phyloP scores from a whole-genome alignment of 192 early-diverging fungal species.

The Funneliformis mosseae region DNA sequence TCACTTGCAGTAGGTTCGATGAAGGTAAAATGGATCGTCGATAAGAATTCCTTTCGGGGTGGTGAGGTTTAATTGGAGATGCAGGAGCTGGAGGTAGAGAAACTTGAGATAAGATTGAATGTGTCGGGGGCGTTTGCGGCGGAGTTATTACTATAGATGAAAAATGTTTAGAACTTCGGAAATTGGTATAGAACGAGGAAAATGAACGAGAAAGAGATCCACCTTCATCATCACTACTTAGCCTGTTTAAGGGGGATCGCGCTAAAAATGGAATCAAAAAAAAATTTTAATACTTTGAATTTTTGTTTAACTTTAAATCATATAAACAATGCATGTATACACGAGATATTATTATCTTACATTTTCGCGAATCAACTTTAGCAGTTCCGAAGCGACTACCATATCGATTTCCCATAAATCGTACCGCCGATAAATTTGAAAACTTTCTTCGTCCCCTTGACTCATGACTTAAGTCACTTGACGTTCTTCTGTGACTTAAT shows the following conservation, averaged over 20 bases:
- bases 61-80: too few species aligned
- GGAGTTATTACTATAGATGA: not conserved
- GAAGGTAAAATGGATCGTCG: slow-evolving; percentile 15
- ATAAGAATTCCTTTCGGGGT: not conserved
- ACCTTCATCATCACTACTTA: slow-evolving; percentile 3
- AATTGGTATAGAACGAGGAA: not conserved
- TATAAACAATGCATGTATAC: not conserved
- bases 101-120: not conserved
- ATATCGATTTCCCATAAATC: not conserved
- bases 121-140: slow-evolving; percentile 1
- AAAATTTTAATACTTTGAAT: not conserved
- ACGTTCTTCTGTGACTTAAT: slow-evolving; percentile 16
- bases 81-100: not conserved
- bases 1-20: slow-evolving; percentile 8
- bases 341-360: not conserved
- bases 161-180: not conserved
- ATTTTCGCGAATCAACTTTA: not conserved
- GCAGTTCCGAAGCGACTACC: not conserved
- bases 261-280: not conserved
- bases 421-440: not conserved
- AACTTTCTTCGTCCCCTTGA: not conserved
- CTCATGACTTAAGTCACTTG: slow-evolving; percentile 20
- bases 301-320: not conserved
- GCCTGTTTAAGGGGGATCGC: not conserved
- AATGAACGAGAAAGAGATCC: not conserved